Evolutionary conservation across 768 basidiomycete species (phyloP), one percentile per base, ranked within the genome.

Genomic region (Phlegmacium glaucopus): DNA sequence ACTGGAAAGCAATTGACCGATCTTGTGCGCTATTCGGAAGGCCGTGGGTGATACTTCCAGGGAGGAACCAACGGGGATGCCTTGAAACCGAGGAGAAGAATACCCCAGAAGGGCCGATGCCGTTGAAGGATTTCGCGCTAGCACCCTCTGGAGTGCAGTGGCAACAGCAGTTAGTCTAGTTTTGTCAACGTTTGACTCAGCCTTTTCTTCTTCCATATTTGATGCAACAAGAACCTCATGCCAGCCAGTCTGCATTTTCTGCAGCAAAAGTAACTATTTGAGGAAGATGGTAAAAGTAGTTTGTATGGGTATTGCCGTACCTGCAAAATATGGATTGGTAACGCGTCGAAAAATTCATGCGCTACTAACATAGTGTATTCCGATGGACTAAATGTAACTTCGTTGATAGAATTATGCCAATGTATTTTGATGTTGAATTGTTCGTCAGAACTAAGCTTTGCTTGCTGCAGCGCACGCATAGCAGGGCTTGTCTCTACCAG

Each of bases 321-420:
- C 74, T 95, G 83, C 30, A 98, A 70, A 30, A 94, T 71, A 64
- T 96, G 90, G 39, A 97, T 83, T 0, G 96, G 95, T 37, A 99
- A 74, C 0, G 94, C 94, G 62, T 98, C 96, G 52, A 99, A 98
- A 68, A 98, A 95, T 61, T 98, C 96, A 65, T 99, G 94, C 0
- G 96, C 96, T 12, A 97, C 70, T 17, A 96, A 64, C 72, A 96
- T 82, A 0, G 93, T 94, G 64, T 84, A 97, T 42, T 65, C 61
- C 9, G 71, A 68, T 13, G 72, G 56, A 50, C 71, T 69, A 3
- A 60, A 66, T 0, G 76, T 66, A 1, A 99, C 67, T 13, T 91
- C 82, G 32, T 86, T 79, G 13, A 96, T 67, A 0, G 79, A 73
- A 45, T 87, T 77, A 54, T 87, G 79, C 93, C 94, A 97, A 1